These are phyloP conservation scores for Nicotiana paniculata DNA, from an alignment of 257 asterid genomes.

Conservation along the genomic window DNA sequence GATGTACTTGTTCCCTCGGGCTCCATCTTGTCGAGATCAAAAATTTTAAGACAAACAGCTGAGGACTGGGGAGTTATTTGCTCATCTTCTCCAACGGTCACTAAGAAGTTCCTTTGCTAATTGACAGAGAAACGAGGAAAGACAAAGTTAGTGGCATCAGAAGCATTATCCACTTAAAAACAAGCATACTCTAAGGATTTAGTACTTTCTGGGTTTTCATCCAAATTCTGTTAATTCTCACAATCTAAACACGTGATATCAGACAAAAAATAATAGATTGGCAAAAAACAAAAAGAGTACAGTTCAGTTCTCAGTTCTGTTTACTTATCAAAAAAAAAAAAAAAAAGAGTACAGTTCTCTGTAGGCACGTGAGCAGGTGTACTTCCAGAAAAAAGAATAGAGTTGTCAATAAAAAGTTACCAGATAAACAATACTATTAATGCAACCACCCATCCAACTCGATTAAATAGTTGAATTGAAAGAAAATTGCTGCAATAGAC, in stretches of 20 bases:
- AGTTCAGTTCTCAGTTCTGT: no score
- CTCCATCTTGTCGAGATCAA: constrained; percentile 78
- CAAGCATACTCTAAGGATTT: not conserved
- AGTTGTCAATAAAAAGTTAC: not conserved
- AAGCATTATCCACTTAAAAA: not conserved
- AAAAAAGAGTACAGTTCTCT: not conserved
- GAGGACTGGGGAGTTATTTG: constrained; percentile 65
- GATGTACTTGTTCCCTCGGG: constrained; percentile 77
- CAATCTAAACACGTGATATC: not conserved
- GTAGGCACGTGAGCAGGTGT: not conserved
- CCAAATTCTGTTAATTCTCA: not conserved
- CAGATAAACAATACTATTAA: not conserved
- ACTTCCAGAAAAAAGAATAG: not conserved
- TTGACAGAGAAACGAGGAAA: constrained; percentile 16
- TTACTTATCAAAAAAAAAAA: no score
- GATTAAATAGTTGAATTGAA: not conserved
- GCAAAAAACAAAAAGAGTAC: not conserved
- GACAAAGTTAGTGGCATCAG: not conserved
- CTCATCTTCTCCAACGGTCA: constrained; percentile 93
- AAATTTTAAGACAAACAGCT: constrained; percentile 67
- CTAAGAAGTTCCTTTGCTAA: constrained; percentile 83
- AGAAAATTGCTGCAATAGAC: not conserved
- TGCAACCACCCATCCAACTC: not conserved
- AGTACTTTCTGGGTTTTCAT: not conserved
- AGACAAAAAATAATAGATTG: not conserved